Evolutionary conservation across 2,329 filamentous ascomycete genomes (phyloP).

Genomic region (Venturia carpophila): DNA sequence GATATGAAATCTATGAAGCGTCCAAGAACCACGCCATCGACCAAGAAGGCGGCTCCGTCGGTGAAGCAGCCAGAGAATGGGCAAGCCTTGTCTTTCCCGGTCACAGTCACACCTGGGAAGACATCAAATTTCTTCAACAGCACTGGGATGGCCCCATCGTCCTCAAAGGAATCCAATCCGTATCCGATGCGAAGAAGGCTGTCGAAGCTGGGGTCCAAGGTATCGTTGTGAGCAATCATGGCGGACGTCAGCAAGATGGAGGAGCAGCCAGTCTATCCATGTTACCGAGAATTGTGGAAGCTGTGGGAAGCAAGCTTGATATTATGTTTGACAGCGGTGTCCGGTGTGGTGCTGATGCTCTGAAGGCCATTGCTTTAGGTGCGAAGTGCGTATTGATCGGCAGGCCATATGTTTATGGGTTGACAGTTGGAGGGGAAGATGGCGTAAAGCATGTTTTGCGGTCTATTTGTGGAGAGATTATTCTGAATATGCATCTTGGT

Average conservation of each 20-base stretch:
- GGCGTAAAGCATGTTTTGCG: slow-evolving; percentile 34
- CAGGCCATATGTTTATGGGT: slow-evolving; percentile 31
- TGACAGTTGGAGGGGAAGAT: slow-evolving; percentile 29
- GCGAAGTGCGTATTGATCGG: slow-evolving; percentile 26
- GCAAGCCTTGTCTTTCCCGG: too few relatives aligned
- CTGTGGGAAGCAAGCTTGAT: slow-evolving; percentile 29
- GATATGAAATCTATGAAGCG: too few relatives aligned
- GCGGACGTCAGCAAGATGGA: slow-evolving; percentile 32
- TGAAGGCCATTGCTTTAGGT: slow-evolving; percentile 33
- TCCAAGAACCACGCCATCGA: too few relatives aligned
- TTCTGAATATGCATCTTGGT: slow-evolving; percentile 26
- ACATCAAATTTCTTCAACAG: slow-evolving; percentile 28
- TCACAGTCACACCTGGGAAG: slow-evolving; percentile 25
- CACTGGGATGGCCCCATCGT: slow-evolving; percentile 34
- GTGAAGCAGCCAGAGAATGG: too few relatives aligned
- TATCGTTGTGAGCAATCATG: slow-evolving; percentile 34
- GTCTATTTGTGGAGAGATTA: slow-evolving; percentile 21
- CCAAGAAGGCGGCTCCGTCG: too few relatives aligned
- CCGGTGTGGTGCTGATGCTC: slow-evolving; percentile 29
- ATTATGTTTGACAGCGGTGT: slow-evolving; percentile 33
- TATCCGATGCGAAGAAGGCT: slow-evolving; percentile 31
- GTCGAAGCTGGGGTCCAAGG: slow-evolving; percentile 31
- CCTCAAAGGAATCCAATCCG: slow-evolving; percentile 33
- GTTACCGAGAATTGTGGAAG: slow-evolving; percentile 30
- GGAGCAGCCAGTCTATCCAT: too few relatives aligned